These are phyloP conservation scores for Ambrosiella cleistominuta DNA, from an alignment of 2,329 filamentous ascomycete genomes.

Conservation along the genomic window DNA sequence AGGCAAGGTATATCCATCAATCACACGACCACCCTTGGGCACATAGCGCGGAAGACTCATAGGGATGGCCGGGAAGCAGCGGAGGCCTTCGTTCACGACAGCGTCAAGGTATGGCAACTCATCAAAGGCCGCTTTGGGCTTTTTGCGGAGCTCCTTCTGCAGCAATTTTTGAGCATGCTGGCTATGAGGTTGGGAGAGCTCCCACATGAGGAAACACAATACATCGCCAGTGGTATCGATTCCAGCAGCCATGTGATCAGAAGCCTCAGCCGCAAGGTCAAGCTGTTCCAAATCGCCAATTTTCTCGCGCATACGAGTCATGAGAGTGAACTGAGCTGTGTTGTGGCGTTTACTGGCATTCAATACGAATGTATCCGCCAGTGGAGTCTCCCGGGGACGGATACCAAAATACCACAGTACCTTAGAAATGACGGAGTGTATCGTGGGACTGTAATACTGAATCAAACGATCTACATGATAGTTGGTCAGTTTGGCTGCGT, in stretches of 20 bases:
- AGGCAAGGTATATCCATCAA: constrained; percentile 38
- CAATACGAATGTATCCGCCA: constrained; percentile 42
- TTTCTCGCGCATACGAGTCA: constrained; percentile 40
- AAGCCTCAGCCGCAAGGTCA: constrained; percentile 48
- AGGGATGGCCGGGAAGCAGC: constrained; percentile 46
- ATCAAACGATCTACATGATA: constrained; percentile 35
- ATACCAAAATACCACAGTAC: constrained; percentile 29
- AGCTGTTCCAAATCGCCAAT: constrained; percentile 27
- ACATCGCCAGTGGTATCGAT: constrained; percentile 57
- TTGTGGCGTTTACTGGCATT: constrained; percentile 29
- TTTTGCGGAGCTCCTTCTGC: constrained; percentile 31
- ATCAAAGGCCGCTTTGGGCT: constrained; percentile 26
- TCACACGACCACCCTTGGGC: constrained; percentile 33
- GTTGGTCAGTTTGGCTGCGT: not conserved
- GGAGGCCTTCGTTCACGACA: constrained; percentile 42
- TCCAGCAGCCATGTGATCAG: constrained; percentile 55
- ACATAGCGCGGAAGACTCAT: constrained; percentile 49
- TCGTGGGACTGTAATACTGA: constrained; percentile 35
- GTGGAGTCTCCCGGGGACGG: constrained; percentile 37
- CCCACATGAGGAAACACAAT: constrained; percentile 54
- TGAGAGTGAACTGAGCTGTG: constrained; percentile 36
- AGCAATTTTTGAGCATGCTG: constrained; percentile 33
- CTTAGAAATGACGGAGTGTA: constrained; percentile 30
- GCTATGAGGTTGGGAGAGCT: constrained; percentile 44
- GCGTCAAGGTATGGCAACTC: constrained; percentile 43